phyloP scores from a whole-genome alignment of 2,329 filamentous ascomycete species.

The Bipolaris gigantea region DNA sequence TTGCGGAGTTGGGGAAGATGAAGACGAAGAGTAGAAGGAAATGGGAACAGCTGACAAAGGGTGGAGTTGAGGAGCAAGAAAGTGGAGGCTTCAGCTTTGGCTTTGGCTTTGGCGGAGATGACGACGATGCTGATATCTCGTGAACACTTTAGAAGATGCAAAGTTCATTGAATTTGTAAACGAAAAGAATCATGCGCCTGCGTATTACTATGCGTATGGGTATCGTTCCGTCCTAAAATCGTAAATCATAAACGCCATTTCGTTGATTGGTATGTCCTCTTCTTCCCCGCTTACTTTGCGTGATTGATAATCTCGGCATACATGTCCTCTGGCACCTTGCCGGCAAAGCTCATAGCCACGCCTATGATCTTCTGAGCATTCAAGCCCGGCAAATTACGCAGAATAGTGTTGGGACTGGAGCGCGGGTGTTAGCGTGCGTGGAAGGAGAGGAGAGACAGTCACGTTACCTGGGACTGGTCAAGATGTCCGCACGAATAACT shows the following conservation, averaged over 20 bases:
- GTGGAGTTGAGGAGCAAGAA: slow-evolving; percentile 47
- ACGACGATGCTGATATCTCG: slow-evolving; percentile 48
- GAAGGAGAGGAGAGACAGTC: not conserved
- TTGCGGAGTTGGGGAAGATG: slow-evolving; percentile 66
- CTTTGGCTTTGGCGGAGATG: slow-evolving; percentile 61
- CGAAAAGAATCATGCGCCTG: not conserved
- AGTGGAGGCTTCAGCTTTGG: slow-evolving; percentile 62
- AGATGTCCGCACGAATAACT: slow-evolving; percentile 79
- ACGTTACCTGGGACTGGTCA: slow-evolving; percentile 78
- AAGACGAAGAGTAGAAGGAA: slow-evolving; percentile 69
- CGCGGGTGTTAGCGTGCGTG: slow-evolving; percentile 19
- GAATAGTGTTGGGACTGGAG: slow-evolving; percentile 81
- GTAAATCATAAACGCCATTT: slow-evolving; percentile 11
- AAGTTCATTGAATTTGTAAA: not conserved
- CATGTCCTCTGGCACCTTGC: slow-evolving; percentile 86
- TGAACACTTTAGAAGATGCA: slow-evolving; percentile 13
- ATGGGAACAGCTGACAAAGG: slow-evolving; percentile 78
- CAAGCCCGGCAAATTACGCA: slow-evolving; percentile 83
- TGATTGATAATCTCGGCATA: slow-evolving; percentile 90
- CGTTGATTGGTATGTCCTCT: not conserved
- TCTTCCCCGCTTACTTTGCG: slow-evolving; percentile 61
- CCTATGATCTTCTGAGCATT: slow-evolving; percentile 83
- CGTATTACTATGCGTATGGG: not conserved
- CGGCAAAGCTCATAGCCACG: slow-evolving; percentile 81
- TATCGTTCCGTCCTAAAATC: slow-evolving; percentile 12